These are phyloP conservation scores for Staphylotrichum tortipilum DNA, from an alignment of 495 filamentous ascomycete species.

Conservation along the genomic window DNA sequence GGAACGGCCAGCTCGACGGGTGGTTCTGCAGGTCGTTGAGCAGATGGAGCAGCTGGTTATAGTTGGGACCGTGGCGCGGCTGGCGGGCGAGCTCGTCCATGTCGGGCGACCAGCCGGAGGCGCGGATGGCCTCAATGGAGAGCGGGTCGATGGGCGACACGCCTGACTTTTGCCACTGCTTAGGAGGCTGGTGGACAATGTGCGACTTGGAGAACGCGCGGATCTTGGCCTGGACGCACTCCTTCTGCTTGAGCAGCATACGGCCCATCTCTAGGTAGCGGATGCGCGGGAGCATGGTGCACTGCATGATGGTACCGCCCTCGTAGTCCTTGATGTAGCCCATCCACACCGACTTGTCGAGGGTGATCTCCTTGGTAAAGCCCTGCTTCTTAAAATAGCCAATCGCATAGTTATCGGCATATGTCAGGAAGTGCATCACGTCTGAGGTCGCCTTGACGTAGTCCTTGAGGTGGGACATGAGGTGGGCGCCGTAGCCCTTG, in stretches of 20 bases:
- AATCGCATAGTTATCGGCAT: conserved; percentile 97
- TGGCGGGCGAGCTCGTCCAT: conserved; percentile 97
- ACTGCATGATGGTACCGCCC: conserved; percentile 98
- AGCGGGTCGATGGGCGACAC: conserved; percentile 68
- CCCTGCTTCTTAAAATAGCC: conserved; percentile 99
- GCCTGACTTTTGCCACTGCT: conserved; percentile 67
- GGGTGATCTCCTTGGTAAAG: conserved; percentile 95
- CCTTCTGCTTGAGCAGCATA: conserved; percentile 96
- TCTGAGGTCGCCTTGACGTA: conserved; percentile 95
- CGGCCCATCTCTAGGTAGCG: conserved; percentile 89
- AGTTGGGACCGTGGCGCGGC: conserved; percentile 95
- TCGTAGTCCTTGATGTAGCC: conserved; percentile 99
- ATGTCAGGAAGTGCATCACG: conserved; percentile 97
- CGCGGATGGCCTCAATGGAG: conserved; percentile 71
- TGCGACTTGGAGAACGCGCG: conserved; percentile 83
- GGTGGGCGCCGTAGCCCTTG: conserved; percentile 93
- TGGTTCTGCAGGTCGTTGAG: conserved; percentile 95
- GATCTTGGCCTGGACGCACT: conserved; percentile 87
- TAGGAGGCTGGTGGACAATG: conserved; percentile 75
- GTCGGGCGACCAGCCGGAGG: conserved; percentile 87
- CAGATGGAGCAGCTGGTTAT: conserved; percentile 83
- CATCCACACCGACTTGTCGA: conserved; percentile 91
- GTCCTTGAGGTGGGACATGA: conserved; percentile 98
- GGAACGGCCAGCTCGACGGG: conserved; percentile 85
- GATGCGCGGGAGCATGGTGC: conserved; percentile 89